Percentiles rank a stretch among this genome's conserved stretches.
phyloP scores from a whole-genome alignment of 2,329 filamentous ascomycete species.

The Hymenoscyphus repandus region DNA sequence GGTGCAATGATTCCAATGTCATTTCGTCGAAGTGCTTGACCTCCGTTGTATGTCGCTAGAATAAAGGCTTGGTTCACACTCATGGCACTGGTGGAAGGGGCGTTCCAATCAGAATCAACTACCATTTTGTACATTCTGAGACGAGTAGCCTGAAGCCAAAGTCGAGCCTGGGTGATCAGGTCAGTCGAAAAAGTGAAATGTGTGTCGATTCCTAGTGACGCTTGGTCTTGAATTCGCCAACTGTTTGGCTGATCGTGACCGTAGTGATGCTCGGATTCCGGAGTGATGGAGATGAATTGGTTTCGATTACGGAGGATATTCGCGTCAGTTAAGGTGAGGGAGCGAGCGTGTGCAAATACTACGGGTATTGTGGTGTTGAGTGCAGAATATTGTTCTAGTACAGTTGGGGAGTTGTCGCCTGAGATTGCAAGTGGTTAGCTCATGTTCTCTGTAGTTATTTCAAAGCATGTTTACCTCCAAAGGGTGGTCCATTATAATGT shows the following conservation, averaged over 20 bases:
- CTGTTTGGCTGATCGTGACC: constrained; percentile 35
- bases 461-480: too few relatives aligned
- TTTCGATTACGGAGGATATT: constrained; percentile 31
- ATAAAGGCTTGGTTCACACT: constrained; percentile 49
- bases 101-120: constrained; percentile 32
- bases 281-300: constrained; percentile 39
- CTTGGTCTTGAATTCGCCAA: constrained; percentile 29
- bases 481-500: too few relatives aligned
- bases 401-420: constrained; percentile 24
- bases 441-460: too few relatives aligned
- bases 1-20: constrained; percentile 33
- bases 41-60: constrained; percentile 48
- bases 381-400: constrained; percentile 10
- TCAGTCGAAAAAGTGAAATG: constrained; percentile 29
- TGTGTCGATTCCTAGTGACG: constrained; percentile 33
- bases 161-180: constrained; percentile 32
- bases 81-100: constrained; percentile 41
- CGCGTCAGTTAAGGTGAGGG: constrained; percentile 31
- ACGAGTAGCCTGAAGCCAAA: constrained; percentile 31
- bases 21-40: constrained; percentile 42
- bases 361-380: background rate
- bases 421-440: background rate
- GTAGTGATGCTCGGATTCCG: constrained; percentile 46
- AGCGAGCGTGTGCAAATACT: background rate
- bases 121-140: constrained; percentile 23